Evolutionary conservation across 345 rosid species (phyloP), one percentile per base, ranked within the genome.

Genomic region (Gossypium australe): DNA sequence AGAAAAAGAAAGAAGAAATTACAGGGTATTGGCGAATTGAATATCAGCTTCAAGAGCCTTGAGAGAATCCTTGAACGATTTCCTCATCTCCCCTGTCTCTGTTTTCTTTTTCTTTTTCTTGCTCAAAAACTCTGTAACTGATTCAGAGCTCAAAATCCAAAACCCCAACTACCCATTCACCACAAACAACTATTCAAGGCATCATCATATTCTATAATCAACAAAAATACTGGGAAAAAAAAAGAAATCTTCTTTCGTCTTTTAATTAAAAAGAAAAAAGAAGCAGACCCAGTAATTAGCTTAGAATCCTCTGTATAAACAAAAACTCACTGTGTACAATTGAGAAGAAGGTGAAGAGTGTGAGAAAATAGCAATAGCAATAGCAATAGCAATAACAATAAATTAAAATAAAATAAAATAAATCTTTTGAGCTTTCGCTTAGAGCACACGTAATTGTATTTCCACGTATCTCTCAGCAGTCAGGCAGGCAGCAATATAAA

Each of bases 21-120:
- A 94, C 99, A 94, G 84, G 67, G 98, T 89, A 78, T 94, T 94
- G 81, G 98, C 98, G 73, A 91, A 89, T 83, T 94, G 98, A 52
- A 94, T 94, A 88, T 94, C 99, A 77, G 99, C 98, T 87, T 94
- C 98, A 48, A 94, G 97, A 70, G 98, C 94, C 80, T 94, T 94
- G 25, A 94, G 90, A 52, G 99, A 92, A 82, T 94, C 98, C 86
- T 91, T 94, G 74, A 92, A 92, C 56, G 93, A 94, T 80, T 94
- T 94, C 86, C 97, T 78, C 98, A 94, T 94, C 41, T 82, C 52
- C 53, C 53, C 76, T 71, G 67, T 51, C 11, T 29, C 78, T 73
- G 68, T 65, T 65, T 43, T 73, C 25, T 17, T 12, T 22, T 58
- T 59, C 41, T 65, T 49, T 27, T 34, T 17, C 41, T 34, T 52